Evolutionary conservation across 1,284 basidiomycete genomes (phyloP), one percentile per base, ranked within the genome.

Genomic region (Ceratobasidium sp.): DNA sequence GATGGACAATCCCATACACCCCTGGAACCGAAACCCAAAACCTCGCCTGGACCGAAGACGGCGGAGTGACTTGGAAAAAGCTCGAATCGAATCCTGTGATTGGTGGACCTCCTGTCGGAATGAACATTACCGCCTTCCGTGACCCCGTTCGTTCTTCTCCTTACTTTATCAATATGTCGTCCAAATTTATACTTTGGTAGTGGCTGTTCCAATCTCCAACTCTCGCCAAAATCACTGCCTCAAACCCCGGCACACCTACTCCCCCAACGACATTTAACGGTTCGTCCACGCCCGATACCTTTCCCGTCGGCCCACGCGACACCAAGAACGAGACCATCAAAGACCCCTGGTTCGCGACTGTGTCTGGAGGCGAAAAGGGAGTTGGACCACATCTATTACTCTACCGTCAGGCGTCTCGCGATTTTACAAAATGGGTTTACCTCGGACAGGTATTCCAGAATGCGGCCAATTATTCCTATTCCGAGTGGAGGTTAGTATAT

Each of bases 11-110:
- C 13, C 61, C 61, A 9, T 76, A 76, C 23, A 76, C 51, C 2
- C 73, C 61, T 44, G 73, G 73, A 23, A 76, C 73, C 51, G 73
- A 76, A 23, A 76, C 73, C 28, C 73, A 76, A 56, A 76, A 76
- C 39, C 53, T 76, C 13, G 73, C 73, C n/a, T 76, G 73, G 73
- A 76, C 73, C 44, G 73, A 76, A 64, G 73, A 76, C 42, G 73
- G 73, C 33, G 73, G 73, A 23, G 73, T 76, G 20, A 56, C 73
- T 20, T 76, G 73, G 73, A 66, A 67, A 13, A 76, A 76, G 42
- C 73, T 76, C 73, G 53, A 76, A 44, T 18, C 73, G 33, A 76
- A 76, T 18, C 73, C 73, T 5, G 63, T 76, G 18, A 76, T 76
- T 42, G 73, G 73, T 9, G 73, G 73, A 10, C 73, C 73, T 10